Percentiles rank a stretch among this genome's conserved stretches.
phyloP scores from a whole-genome alignment of 2,329 filamentous ascomycete genomes.

The Neopestalotiopsis clavispora region DNA sequence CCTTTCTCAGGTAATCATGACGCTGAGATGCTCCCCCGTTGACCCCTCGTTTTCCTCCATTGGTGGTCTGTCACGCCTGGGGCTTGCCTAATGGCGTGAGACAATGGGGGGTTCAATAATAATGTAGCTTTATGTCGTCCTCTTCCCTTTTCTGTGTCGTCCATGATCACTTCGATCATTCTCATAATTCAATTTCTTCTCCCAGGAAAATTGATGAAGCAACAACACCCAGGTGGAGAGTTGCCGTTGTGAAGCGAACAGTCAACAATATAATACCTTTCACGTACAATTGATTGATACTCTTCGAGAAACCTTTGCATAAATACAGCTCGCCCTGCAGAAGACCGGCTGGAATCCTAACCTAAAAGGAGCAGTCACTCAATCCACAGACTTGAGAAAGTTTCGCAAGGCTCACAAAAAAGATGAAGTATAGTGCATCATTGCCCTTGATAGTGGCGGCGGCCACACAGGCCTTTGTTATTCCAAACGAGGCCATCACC shows the following conservation, averaged over 20 bases:
- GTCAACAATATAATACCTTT: background rate
- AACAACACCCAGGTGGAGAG: too few species aligned
- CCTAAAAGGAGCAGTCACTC: background rate
- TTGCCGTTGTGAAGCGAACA: background rate
- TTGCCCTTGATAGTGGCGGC: constrained; percentile 29
- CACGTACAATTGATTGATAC: background rate
- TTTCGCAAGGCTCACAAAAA: background rate
- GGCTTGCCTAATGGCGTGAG: background rate
- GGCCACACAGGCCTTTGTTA: constrained; percentile 27
- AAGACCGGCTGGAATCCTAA: background rate
- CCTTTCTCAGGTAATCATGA: constrained; percentile 12
- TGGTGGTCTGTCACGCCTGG: background rate
- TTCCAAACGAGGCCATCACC: constrained; percentile 35
- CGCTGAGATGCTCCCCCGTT: constrained; percentile 7
- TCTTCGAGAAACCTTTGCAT: background rate
- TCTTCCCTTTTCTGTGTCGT: background rate
- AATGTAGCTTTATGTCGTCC: background rate
- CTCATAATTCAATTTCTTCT: background rate
- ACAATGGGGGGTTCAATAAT: background rate
- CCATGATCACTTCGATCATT: background rate
- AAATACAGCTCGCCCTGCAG: background rate
- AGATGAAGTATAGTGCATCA: constrained; percentile 30
- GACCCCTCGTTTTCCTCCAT: background rate
- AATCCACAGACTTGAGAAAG: background rate
- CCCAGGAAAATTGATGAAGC: too few species aligned